phyloP scores from a whole-genome alignment of 495 filamentous ascomycete species.

The Aspergillus wentii region DNA sequence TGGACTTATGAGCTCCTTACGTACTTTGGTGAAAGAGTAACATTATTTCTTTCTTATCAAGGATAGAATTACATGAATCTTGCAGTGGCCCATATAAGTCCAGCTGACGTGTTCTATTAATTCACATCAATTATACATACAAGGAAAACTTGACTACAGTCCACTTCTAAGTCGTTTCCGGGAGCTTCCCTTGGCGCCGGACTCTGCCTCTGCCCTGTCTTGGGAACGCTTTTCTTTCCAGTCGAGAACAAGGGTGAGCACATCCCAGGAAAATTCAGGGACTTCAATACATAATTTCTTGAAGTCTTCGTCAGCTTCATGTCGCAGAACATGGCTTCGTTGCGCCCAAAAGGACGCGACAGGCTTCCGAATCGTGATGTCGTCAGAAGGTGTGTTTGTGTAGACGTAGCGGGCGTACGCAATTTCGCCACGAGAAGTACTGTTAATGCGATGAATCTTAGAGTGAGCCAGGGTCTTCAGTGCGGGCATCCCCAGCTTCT shows the following conservation, averaged over 20 bases:
- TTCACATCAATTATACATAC: too few relatives aligned
- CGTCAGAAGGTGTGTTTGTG: conserved; percentile 62
- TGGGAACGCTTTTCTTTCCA: conserved; percentile 52
- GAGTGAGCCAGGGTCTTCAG: conserved; percentile 73
- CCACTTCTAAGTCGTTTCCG: conserved; percentile 29
- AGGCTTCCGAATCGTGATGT: conserved; percentile 70
- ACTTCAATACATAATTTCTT: conserved; percentile 77
- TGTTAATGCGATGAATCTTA: conserved; percentile 86
- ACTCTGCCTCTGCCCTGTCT: conserved; percentile 22
- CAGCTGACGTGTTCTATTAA: too few relatives aligned
- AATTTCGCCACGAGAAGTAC: conserved; percentile 81
- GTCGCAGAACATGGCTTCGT: conserved; percentile 69
- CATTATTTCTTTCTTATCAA: too few relatives aligned
- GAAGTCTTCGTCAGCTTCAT: conserved; percentile 81
- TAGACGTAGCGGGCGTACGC: conserved; percentile 90
- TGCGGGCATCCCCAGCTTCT: conserved; percentile 67
- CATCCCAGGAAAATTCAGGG: conserved; percentile 87
- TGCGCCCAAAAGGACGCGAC: conserved; percentile 90
- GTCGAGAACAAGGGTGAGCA: conserved; percentile 67
- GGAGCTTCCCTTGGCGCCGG: conserved; percentile 23
- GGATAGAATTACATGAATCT: too few relatives aligned
- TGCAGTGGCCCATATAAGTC: too few relatives aligned
- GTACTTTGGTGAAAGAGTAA: too few relatives aligned
- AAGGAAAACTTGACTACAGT: conserved; percentile 19
- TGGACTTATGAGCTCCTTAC: too few relatives aligned